phyloP scores from a whole-genome alignment of 1,284 basidiomycete species.

The Rhodotorula glutinis region DNA sequence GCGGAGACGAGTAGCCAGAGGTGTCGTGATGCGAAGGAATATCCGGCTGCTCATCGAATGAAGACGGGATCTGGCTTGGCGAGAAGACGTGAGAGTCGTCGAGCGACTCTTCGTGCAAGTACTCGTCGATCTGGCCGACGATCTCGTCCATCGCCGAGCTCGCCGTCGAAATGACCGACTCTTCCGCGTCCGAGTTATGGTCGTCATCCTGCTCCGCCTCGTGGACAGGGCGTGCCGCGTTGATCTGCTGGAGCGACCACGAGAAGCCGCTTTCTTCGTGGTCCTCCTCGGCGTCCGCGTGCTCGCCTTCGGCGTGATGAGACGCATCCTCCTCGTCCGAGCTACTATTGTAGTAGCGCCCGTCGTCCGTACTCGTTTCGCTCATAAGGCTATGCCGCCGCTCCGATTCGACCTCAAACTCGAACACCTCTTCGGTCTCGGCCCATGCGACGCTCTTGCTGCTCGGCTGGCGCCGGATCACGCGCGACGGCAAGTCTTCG shows the following conservation, averaged over 20 bases:
- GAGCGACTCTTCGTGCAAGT: conserved; percentile 19
- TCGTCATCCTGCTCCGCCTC: conserved; percentile 3
- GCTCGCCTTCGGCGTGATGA: conserved; percentile 5
- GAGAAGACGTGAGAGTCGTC: conserved; percentile 22
- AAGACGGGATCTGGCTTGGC: conserved; percentile 12
- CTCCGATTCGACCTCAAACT: conserved; percentile 39
- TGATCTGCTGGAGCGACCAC: conserved; percentile 1
- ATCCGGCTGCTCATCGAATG: conserved; percentile 4
- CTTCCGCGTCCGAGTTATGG: conserved; percentile 23
- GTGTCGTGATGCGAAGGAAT: background rate
- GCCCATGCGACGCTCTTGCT: conserved; percentile 42
- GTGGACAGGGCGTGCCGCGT: conserved; percentile 11
- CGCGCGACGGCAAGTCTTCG: conserved; percentile 12
- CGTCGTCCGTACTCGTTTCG: conserved; percentile 27
- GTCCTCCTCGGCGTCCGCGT: conserved; percentile 18
- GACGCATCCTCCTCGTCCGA: conserved; percentile 12
- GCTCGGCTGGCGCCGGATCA: conserved; percentile 31
- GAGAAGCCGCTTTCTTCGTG: conserved; percentile 9
- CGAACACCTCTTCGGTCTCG: conserved; percentile 41
- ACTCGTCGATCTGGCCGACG: conserved; percentile 33
- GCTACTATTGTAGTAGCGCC: conserved; percentile 7
- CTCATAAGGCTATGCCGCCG: conserved; percentile 31
- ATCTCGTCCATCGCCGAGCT: conserved; percentile 35
- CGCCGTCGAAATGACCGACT: conserved; percentile 25
- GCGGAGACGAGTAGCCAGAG: conserved; percentile 9